Base-by-base conservation (phyloP, 2,329 filamentous ascomycete genomes). In the Coccinonectria pachysandricola region DNA sequence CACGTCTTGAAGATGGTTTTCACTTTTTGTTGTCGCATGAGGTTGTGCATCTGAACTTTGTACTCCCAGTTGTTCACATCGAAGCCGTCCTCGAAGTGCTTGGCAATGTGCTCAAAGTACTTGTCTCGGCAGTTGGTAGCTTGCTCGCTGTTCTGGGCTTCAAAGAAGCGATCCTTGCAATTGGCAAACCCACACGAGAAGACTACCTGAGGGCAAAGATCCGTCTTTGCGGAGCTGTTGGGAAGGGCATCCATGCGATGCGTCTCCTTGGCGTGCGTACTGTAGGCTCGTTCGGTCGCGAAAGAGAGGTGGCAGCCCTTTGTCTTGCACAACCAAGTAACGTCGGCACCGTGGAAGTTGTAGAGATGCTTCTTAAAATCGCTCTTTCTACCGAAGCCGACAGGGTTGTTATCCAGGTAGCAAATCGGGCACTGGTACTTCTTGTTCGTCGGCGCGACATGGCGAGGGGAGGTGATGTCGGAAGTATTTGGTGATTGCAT, bases 361-460 rank as follows among this genome's bases (percentile, higher is more conserved):
- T 62, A 57, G n/a, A 63, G 45, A 36, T 63, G 59, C 48, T 63
- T 62, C 50, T 63, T 63, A 40, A 63, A 62, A 37, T 63, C 59
- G 39, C 57, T 61, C 45, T 62, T 63, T 31, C 59, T 53, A 18
- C 59, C 59, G 25, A 62, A 63, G 18, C 59, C 59, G 13, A 62
- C 59, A 10, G 52, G 52, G 35, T 60, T 62, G 43, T 56, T 57
- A 42, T 63, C 57, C 21, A 62, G 41, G 33, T 57, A 60, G 42
- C 59, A 63, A 47, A 63, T 58, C 15, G 59, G 59, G 37, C 59
- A 63, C 41, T 62, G 55, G 23, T 59, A 57, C 35, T 58, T 59
- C 35, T 60, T 58, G 12, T 51, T 52, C 10, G 56, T 56, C 12
- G 54, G 52, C 24, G 52, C 45, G 15, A 53, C 45, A 11, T 56